Base-by-base conservation (phyloP, 1,284 basidiomycete genomes). In the Boletus smithii region DNA sequence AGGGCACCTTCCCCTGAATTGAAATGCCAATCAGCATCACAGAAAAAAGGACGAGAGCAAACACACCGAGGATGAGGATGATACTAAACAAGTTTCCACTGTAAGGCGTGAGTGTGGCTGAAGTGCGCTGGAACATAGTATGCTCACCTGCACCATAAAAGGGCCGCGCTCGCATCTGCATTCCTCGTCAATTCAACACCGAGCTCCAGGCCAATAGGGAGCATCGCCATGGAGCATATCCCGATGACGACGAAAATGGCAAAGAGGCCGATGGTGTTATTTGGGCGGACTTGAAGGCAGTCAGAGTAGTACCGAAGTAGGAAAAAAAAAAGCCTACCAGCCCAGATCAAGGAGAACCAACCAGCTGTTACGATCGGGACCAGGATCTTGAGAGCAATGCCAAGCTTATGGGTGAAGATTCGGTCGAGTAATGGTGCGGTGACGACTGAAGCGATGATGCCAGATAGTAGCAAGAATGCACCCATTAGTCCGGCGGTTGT, bases 311-410 rank as follows among this genome's bases (percentile, higher is more conserved):
- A 10, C 26, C 4, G n/a, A 36, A 9, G 16, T 10, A 33, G 26
- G 7, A 32, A 33, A 41, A 34, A 9, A 4, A 36, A n/a, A 62
- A n/a, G n/a, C 76, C 22, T 57, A 86, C 87, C 77, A 39, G 83
- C 86, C 86, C 86, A 91, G 33, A 91, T 83, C 10, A 91, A 67
- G 10, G 79, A 77, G 17, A 89, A 65, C 85, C 88, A 91, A 17
- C 72, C 72, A 1, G 60, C 72, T 8, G 73, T 81, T 8, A 85
- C 69, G 42, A 81, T 59, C 2, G 88, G 86, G 11, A 81, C 74
- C 14, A 87, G 60, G 0, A 80, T 49, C 49, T 85, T 87, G 45
- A 73, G 57, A 2, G 79, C 77, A 7, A 80, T 51, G 0, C 79
- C 85, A 31, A 90, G 73, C 53, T 80, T 80, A 52, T 80, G 74